Evolutionary conservation across 306 rosid species (phyloP).

Genomic region (Pyrus betulifolia): DNA sequence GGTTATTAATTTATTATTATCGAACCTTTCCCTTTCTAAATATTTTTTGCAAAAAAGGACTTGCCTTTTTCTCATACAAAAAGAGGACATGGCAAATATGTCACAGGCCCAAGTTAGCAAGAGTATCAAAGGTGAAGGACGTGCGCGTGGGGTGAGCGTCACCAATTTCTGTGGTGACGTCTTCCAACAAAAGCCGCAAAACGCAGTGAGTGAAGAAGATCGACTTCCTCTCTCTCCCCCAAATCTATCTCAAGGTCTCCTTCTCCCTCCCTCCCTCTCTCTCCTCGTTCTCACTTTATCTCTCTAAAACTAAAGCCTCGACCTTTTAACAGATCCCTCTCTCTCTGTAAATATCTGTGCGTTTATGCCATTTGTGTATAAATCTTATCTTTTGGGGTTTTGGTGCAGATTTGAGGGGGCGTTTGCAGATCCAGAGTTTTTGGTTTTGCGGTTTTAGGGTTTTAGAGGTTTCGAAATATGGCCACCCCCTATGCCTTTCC

Average conservation of each 20-base stretch:
- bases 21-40: neutral
- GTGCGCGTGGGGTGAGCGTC: neutral
- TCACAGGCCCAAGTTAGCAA: neutral
- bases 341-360: neutral
- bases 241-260: constrained; percentile 19
- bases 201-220: constrained; percentile 21
- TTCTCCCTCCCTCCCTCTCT: constrained; percentile 5
- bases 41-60: neutral
- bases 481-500: constrained; percentile 73
- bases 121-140: neutral
- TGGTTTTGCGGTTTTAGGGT: constrained; percentile 35
- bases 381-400: constrained; percentile 18
- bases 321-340: constrained; percentile 20
- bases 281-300: neutral
- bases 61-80: neutral
- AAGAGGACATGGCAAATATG: neutral
- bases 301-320: neutral
- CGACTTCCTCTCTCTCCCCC: neutral
- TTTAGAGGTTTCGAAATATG: constrained; percentile 56
- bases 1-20: no score
- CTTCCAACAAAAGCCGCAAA: neutral
- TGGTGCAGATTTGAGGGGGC: constrained; percentile 29
- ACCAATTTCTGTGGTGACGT: constrained; percentile 6
- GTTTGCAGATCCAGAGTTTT: constrained; percentile 44
- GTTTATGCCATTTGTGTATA: neutral